A percentile compares a stretch with the other conserved stretches of the same genome.
Conservation (phyloP, 805 yeast genomes). For the Blastobotrys robertii region DNA sequence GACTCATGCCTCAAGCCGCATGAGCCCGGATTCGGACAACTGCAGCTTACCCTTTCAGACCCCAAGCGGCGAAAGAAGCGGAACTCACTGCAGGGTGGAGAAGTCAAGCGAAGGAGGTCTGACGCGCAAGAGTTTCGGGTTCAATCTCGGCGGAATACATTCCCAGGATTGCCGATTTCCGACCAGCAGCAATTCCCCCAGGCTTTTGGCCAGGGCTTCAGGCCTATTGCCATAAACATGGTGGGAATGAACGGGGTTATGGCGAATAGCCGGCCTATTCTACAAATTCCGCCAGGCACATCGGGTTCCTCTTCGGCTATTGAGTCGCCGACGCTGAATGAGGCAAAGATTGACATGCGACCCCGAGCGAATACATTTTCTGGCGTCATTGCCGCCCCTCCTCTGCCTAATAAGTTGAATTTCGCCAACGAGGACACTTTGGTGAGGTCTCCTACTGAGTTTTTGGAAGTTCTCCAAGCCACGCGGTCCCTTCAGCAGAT, state of each 20-base stretch:
- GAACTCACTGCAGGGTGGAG: background rate
- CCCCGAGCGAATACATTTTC: slow-evolving; percentile 1
- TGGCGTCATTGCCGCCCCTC: slow-evolving; percentile 21
- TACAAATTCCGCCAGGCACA: too few relatives aligned
- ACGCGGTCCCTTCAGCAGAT: slow-evolving; percentile 33
- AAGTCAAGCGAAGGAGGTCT: slow-evolving; percentile 1
- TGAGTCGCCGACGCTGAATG: slow-evolving; percentile 5
- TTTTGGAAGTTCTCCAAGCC: slow-evolving; percentile 32
- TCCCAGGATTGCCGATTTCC: background rate
- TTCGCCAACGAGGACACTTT: slow-evolving; percentile 17
- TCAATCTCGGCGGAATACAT: background rate
- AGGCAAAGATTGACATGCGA: background rate
- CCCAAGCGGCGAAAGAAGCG: slow-evolving; percentile 16
- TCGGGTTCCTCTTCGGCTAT: slow-evolving; percentile 1
- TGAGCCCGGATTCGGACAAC: slow-evolving; percentile 57
- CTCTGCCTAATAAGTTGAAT: slow-evolving; percentile 24
- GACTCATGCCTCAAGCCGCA: slow-evolving; percentile 47
- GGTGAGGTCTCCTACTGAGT: slow-evolving; percentile 25
- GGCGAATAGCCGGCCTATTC: too few relatives aligned
- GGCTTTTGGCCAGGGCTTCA: too few relatives aligned
- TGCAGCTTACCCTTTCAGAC: slow-evolving; percentile 27
- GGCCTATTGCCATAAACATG: too few relatives aligned
- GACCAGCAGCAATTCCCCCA: too few relatives aligned
- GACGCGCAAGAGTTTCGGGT: background rate
- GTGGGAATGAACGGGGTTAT: too few relatives aligned